Percentiles rank a stretch among this genome's conserved stretches.
These are phyloP conservation scores for Trifolium repens DNA, from an alignment of 306 rosid genomes.

Conservation along the genomic window DNA sequence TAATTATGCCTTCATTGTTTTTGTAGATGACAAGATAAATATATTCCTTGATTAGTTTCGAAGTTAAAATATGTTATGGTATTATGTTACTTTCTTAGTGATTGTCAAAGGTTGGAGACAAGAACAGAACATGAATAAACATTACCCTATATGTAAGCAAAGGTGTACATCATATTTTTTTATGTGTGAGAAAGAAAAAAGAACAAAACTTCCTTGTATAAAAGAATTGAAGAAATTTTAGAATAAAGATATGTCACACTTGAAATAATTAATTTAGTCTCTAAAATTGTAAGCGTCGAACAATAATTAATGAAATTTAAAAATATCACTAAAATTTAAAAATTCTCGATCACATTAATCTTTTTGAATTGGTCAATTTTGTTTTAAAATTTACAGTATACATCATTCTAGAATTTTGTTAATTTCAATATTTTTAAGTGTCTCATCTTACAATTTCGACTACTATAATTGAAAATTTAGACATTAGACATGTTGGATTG, in stretches of 20 bases:
- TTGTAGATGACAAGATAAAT: constrained; percentile 28
- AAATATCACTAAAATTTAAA: background rate
- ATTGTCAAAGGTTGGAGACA: constrained; percentile 20
- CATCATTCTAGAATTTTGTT: no score
- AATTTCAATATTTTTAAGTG: background rate
- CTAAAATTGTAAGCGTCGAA: background rate
- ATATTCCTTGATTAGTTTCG: constrained; percentile 39
- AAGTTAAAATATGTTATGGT: constrained; percentile 35
- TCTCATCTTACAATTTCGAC: no score
- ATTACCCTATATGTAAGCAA: constrained; percentile 35
- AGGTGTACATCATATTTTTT: background rate
- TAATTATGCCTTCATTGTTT: background rate
- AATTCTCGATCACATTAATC: background rate
- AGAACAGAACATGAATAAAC: constrained; percentile 25
- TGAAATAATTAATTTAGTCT: background rate
- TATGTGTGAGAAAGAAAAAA: background rate
- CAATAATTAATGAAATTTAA: background rate
- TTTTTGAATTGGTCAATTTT: background rate
- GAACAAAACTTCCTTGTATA: background rate
- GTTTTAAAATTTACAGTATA: background rate
- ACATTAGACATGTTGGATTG: no score
- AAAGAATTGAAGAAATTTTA: background rate
- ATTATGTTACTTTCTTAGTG: constrained; percentile 25
- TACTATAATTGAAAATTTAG: no score
- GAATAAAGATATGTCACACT: background rate